A percentile compares a stretch with the other conserved stretches of the same genome.
phyloP scores from a whole-genome alignment of 1,139 yeast species.

The Candida albicans region DNA sequence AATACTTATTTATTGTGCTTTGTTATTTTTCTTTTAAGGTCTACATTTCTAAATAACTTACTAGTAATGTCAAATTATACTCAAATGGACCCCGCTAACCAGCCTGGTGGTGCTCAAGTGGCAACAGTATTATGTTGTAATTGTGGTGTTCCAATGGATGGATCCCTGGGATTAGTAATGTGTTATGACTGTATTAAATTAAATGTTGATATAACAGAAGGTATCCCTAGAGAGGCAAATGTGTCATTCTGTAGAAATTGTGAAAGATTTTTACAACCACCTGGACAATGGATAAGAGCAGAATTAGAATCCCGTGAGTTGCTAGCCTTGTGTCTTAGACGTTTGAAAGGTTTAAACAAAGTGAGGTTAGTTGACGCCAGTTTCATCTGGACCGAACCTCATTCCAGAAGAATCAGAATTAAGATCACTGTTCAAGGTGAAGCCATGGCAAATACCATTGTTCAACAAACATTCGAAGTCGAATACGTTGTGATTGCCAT shows the following conservation, averaged over 20 bases:
- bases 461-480: slow-evolving; percentile 94
- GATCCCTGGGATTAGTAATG: slow-evolving; percentile 91
- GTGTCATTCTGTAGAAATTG: slow-evolving; percentile 95
- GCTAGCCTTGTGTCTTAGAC: slow-evolving; percentile 83
- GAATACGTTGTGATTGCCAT: slow-evolving; percentile 92
- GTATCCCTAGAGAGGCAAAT: slow-evolving; percentile 93
- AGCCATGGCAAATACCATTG: slow-evolving; percentile 86
- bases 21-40: background rate
- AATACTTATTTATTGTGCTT: background rate
- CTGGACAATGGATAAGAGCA: slow-evolving; percentile 89
- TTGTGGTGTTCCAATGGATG: slow-evolving; percentile 99
- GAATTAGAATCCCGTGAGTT: slow-evolving; percentile 91
- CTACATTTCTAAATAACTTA: background rate
- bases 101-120: slow-evolving; percentile 22
- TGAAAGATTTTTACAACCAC: slow-evolving; percentile 94
- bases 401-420: slow-evolving; percentile 88
- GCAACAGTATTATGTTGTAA: slow-evolving; percentile 96
- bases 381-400: slow-evolving; percentile 99
- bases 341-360: slow-evolving; percentile 84
- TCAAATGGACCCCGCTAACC: slow-evolving; percentile 31
- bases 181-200: slow-evolving; percentile 96
- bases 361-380: slow-evolving; percentile 91
- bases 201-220: slow-evolving; percentile 92
- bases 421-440: slow-evolving; percentile 96
- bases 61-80: slow-evolving; percentile 50